Percentiles rank a stretch among this genome's conserved stretches.
These are phyloP conservation scores for Cucurbita moschata DNA, from an alignment of 306 rosid genomes.

Conservation along the genomic window DNA sequence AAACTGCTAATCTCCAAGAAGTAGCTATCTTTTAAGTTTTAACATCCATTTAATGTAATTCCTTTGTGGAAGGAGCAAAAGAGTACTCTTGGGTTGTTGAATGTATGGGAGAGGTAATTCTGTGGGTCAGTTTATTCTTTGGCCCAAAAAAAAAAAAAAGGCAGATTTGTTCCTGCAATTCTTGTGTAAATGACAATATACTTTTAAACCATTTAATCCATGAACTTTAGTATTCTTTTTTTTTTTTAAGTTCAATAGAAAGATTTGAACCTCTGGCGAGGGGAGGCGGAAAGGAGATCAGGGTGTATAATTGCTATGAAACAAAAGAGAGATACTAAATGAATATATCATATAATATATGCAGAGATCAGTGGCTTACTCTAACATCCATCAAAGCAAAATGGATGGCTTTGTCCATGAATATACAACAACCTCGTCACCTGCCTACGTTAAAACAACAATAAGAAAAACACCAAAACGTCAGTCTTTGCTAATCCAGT, in stretches of 20 bases:
- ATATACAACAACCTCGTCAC: neutral
- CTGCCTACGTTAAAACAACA: neutral
- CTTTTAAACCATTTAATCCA: too few species aligned
- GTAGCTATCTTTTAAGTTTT: neutral
- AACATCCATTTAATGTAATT: neutral
- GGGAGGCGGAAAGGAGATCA: too few species aligned
- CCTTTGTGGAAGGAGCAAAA: neutral
- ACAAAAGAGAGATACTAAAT: neutral
- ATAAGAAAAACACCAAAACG: neutral
- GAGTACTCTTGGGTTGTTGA: neutral
- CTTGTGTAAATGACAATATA: neutral
- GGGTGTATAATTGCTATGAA: neutral
- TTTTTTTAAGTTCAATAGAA: too few species aligned
- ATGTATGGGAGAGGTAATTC: neutral
- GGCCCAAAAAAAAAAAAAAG: neutral
- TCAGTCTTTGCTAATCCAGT: neutral
- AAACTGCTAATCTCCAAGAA: neutral
- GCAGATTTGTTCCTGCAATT: neutral
- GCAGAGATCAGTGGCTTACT: neutral
- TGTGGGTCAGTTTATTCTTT: slow-evolving; percentile 2
- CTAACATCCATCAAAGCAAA: neutral
- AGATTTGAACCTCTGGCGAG: too few species aligned
- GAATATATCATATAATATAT: neutral
- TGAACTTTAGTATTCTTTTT: too few species aligned
- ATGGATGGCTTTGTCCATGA: neutral